Evolutionary conservation across 371 early-diverging fungal genomes (phyloP).

Genomic region (Catenaria anguillulae): DNA sequence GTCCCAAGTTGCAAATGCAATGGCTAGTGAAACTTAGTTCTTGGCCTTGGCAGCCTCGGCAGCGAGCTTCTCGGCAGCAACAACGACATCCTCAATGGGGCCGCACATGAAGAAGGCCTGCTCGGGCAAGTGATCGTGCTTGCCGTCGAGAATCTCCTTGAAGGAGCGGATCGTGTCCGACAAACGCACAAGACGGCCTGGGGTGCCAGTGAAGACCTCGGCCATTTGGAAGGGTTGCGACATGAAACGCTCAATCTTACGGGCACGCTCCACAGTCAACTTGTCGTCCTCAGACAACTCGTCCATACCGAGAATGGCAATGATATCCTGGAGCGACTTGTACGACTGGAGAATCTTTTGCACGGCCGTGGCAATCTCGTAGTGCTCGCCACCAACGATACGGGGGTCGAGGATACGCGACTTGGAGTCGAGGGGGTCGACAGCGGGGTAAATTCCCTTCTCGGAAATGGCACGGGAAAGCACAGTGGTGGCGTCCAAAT

Average conservation of each 20-base stretch:
- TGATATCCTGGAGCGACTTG: slow-evolving; percentile 96
- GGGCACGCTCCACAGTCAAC: slow-evolving; percentile 88
- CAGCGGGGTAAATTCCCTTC: slow-evolving; percentile 97
- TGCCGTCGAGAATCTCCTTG: slow-evolving; percentile 90
- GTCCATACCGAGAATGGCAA: slow-evolving; percentile 95
- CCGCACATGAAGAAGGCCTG: slow-evolving; percentile 73
- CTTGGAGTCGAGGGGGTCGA: slow-evolving; percentile 97
- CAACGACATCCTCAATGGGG: slow-evolving; percentile 5
- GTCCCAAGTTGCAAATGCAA: too few relatives aligned
- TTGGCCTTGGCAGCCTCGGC: slow-evolving; percentile 1
- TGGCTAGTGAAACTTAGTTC: too few relatives aligned
- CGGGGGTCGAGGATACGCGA: slow-evolving; percentile 94
- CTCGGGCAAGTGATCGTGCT: slow-evolving; percentile 89
- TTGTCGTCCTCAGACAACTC: slow-evolving; percentile 97
- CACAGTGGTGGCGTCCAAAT: slow-evolving; percentile 98
- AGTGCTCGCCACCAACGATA: slow-evolving; percentile 91
- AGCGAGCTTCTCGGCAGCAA: slow-evolving; percentile 3
- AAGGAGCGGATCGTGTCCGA: slow-evolving; percentile 92
- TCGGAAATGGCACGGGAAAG: slow-evolving; percentile 95
- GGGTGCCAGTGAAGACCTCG: slow-evolving; percentile 94
- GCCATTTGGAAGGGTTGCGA: slow-evolving; percentile 95
- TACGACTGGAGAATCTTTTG: slow-evolving; percentile 93
- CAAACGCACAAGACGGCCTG: slow-evolving; percentile 85
- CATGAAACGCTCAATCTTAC: slow-evolving; percentile 95
- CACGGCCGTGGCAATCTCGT: slow-evolving; percentile 82